Base-by-base conservation (phyloP, 768 basidiomycete genomes). In the Trametes maxima region DNA sequence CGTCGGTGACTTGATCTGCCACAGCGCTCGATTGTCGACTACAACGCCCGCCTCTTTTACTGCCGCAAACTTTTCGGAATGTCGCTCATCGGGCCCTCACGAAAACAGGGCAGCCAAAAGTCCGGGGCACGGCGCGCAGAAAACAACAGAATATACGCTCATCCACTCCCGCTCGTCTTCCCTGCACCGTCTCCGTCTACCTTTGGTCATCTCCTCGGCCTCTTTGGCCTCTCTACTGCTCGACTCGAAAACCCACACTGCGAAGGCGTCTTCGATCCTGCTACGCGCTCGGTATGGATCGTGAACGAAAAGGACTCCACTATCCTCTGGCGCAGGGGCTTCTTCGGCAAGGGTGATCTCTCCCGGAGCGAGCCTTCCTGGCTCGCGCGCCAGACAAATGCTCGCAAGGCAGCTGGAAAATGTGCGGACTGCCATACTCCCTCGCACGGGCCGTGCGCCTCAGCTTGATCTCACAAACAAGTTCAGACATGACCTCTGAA, bases 291-390 rank as follows among this genome's bases (percentile, higher is more conserved):
- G 0, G 90, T 98, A 10, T 97, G 94, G 94, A 81, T 98, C 2
- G 77, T 82, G 0, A 81, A 87, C 59, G 73, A 78, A 25, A 79
- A 74, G 22, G 85, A 94, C 70, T 85, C 86, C 45, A 79, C 79
- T 64, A 75, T 88, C 5, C 80, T 98, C 39, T 99, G 97, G 92
- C 79, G 84, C 47, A 77, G 90, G 61, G 97, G 97, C 0, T 98
- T 98, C 77, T 99, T 98, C 73, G 97, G 97, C 22, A 99, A 99
- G 74, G 97, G 97, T 1, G 90, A 91, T 70, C 78, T 99, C 54
- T 95, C 93, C 42, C 76, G 97, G 59, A 97, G 95, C 73, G 97
- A 99, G 73, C 95, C 96, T 8, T 93, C 86, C 57, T 99, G 97
- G 97, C 78, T 88, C 60, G 83, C 87, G 19, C 79, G 97, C 47